Evolutionary conservation across 116 monocot genomes (phyloP), one percentile per base, ranked within the genome.

Genomic region (Iris pallida): DNA sequence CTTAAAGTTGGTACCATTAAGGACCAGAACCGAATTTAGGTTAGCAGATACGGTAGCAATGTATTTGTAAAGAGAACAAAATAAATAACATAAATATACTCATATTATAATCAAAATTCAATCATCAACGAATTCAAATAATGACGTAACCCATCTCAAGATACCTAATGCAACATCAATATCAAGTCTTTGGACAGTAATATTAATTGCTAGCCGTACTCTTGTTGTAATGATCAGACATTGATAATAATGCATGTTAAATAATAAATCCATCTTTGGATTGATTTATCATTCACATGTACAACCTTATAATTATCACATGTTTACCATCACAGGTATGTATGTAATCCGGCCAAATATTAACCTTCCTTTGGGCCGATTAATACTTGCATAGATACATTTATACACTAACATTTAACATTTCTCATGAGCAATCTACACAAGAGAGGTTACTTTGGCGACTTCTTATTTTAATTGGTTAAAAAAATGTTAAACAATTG

Each of bases 101-200:
- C 62, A 44, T 0, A 63, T 30, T 30, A 30, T 30, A 30, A 3
- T 4, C n/a, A 42, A 44, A n/a, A 63, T 13, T 14, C 0, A 45
- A 43, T 3, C 44, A 63, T 44, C 3, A 5, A 44, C 13, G 11
- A 15, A 14, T 17, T 45, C 15, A 64, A 16, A 45, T 4, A 64
- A 46, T 46, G 7, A 7, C 6, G 0, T 11, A 64, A 15, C 15
- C 0, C 64, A 64, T 64, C 45, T 64, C 64, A 64, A 64, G 64
- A 64, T 64, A 64, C 46, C 64, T 47, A 47, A 8, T 47, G 16
- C 64, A 64, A 14, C 46, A 46, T 64, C 46, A 64, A 47, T 46
- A 46, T 47, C 45, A 64, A 64, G 40, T 61, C 61, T 61, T 61
- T 61, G 61, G 61, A 61, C 61, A 61, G 10, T 61, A 61, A 61